phyloP scores from a whole-genome alignment of 2,329 filamentous ascomycete genomes.

The Immersiporthe knoxdaviesiana region DNA sequence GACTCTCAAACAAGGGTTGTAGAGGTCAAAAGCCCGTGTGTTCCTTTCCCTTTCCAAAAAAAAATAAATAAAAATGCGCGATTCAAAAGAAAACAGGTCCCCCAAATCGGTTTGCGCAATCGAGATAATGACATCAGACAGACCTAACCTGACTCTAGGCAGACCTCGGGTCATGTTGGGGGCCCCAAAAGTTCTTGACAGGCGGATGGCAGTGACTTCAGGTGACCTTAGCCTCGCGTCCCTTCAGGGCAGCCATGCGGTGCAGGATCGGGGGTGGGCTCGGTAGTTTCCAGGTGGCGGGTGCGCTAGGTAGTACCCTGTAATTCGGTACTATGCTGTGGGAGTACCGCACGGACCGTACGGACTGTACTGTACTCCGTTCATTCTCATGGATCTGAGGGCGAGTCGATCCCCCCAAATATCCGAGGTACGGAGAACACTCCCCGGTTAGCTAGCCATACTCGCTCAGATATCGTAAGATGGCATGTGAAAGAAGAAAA shows the following conservation, averaged over 20 bases:
- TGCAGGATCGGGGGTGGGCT: neutral
- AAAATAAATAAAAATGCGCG: too few relatives aligned
- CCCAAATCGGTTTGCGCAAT: neutral
- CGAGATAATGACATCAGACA: neutral
- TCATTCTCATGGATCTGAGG: neutral
- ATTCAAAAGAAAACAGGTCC: neutral
- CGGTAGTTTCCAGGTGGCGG: constrained; percentile 7
- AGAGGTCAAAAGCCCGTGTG: neutral
- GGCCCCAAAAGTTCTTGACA: neutral
- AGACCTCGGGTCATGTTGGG: neutral
- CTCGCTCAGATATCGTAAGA: neutral
- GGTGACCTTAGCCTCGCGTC: constrained; percentile 5
- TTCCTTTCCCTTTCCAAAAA: too few relatives aligned
- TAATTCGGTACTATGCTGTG: neutral
- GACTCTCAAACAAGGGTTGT: neutral
- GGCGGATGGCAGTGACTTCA: neutral
- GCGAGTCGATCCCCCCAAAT: neutral
- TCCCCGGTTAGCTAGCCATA: neutral
- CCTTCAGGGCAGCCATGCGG: neutral
- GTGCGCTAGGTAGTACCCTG: constrained; percentile 1
- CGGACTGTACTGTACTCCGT: too few relatives aligned
- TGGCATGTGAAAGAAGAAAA: constrained; percentile 1
- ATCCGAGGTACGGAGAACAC: constrained; percentile 4
- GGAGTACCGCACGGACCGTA: too few relatives aligned
- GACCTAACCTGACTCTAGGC: neutral